Percentiles rank a stretch among this genome's conserved stretches.
Conservation (phyloP, 306 rosid genomes). For the Medicago ruthenica region DNA sequence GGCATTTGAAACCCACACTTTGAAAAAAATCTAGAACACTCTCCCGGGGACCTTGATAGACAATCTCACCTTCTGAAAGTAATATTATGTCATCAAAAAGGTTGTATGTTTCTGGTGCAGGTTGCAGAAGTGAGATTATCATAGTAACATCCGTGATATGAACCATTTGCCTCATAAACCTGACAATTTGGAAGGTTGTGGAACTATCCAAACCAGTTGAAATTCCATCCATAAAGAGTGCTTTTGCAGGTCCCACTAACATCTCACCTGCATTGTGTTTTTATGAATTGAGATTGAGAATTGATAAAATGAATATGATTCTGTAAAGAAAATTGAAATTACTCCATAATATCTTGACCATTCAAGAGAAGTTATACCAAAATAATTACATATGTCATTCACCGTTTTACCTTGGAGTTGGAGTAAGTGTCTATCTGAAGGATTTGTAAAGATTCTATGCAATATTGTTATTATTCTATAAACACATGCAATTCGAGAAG, state of each 20-base stretch:
- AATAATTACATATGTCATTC: neutral
- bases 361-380: neutral
- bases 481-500: neutral
- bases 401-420: neutral
- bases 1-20: constrained; percentile 66
- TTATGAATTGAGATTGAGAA: constrained; percentile 2
- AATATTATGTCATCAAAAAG: constrained; percentile 72
- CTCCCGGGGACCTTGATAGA: constrained; percentile 71
- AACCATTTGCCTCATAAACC: constrained; percentile 70
- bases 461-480: neutral
- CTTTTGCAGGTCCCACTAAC: constrained; percentile 77
- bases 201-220: constrained; percentile 82
- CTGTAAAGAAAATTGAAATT: neutral
- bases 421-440: neutral
- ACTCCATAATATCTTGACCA: neutral
- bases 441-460: neutral
- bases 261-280: constrained; percentile 60
- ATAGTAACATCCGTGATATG: constrained; percentile 70
- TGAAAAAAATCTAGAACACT: constrained; percentile 56
- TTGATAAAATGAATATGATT: constrained; percentile 8
- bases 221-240: constrained; percentile 77
- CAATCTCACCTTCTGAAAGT: constrained; percentile 71
- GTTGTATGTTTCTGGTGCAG: constrained; percentile 73
- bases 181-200: constrained; percentile 70
- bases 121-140: constrained; percentile 74